Evolutionary conservation across 129 eudicot genomes (phyloP).

Genomic region (Artemisia tridentata): DNA sequence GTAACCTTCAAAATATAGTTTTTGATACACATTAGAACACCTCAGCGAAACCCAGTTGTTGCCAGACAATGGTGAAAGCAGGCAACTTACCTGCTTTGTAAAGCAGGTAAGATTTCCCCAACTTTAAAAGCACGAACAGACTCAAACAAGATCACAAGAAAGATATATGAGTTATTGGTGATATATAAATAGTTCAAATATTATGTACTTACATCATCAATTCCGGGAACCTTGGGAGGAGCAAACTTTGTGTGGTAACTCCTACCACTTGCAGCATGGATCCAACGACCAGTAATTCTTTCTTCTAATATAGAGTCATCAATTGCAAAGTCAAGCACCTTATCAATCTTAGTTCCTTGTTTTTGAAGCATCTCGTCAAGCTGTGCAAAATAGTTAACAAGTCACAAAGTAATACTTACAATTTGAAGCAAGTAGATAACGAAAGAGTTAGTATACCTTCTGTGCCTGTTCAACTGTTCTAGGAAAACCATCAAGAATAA

Average conservation of each 20-base stretch:
- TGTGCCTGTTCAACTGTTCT: constrained; percentile 76
- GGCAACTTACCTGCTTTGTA: too few relatives aligned
- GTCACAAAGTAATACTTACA: background rate
- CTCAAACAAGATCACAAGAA: background rate
- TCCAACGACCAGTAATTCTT: constrained; percentile 70
- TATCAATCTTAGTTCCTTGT: constrained; percentile 59
- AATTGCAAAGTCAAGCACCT: constrained; percentile 54
- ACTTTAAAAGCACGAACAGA: background rate
- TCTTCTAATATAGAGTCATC: constrained; percentile 53
- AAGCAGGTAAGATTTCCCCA: too few relatives aligned
- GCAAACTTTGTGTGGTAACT: constrained; percentile 84
- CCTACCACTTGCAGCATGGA: constrained; percentile 83
- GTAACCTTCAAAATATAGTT: constrained; percentile 45
- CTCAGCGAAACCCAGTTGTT: too few relatives aligned
- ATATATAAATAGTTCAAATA: too few relatives aligned
- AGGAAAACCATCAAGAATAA: constrained; percentile 86
- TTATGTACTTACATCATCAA: constrained; percentile 65
- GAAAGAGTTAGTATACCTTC: constrained; percentile 39
- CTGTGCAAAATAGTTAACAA: constrained; percentile 30
- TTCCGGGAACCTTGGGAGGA: constrained; percentile 69
- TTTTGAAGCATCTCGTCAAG: constrained; percentile 83
- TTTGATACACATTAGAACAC: too few relatives aligned
- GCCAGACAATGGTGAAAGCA: too few relatives aligned
- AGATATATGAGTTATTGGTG: background rate
- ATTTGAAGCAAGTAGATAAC: background rate